These are phyloP conservation scores for Trichoderma virens DNA, from an alignment of 495 filamentous ascomycete genomes.

Conservation along the genomic window DNA sequence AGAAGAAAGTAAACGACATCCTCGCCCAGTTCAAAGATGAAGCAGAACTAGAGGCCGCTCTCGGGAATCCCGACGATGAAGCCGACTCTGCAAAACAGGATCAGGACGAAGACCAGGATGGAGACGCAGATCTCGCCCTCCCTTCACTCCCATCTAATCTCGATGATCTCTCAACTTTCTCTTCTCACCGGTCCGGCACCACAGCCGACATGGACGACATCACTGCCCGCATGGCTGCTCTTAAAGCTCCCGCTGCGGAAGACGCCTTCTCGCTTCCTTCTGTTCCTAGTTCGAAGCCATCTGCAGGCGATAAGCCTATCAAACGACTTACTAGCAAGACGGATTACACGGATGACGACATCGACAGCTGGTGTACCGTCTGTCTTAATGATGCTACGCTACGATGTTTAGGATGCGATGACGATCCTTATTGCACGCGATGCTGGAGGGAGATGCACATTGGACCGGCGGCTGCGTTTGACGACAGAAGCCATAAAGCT, in stretches of 20 bases:
- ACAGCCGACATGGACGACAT: constrained; percentile 31
- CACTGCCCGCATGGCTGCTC: constrained; percentile 31
- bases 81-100: neutral
- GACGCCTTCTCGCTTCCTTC: constrained; percentile 40
- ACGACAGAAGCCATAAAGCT: constrained; percentile 46
- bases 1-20: constrained; percentile 24
- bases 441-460: constrained; percentile 67
- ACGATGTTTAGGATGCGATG: constrained; percentile 54
- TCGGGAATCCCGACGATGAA: neutral
- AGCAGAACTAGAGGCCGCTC: constrained; percentile 18
- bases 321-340: constrained; percentile 21
- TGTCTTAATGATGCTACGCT: constrained; percentile 60
- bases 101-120: neutral
- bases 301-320: constrained; percentile 18
- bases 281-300: constrained; percentile 44
- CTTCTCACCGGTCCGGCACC: constrained; percentile 3
- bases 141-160: constrained; percentile 30
- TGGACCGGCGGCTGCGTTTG: constrained; percentile 47
- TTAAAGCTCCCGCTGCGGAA: constrained; percentile 19
- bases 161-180: constrained; percentile 18
- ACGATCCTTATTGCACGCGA: constrained; percentile 54
- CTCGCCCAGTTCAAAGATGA: constrained; percentile 33
- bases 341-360: constrained; percentile 52
- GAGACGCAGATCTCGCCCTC: constrained; percentile 19
- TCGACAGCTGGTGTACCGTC: constrained; percentile 62